These are phyloP conservation scores for Pseudocercospora fuligena DNA, from an alignment of 2,329 filamentous ascomycete species.

Conservation along the genomic window DNA sequence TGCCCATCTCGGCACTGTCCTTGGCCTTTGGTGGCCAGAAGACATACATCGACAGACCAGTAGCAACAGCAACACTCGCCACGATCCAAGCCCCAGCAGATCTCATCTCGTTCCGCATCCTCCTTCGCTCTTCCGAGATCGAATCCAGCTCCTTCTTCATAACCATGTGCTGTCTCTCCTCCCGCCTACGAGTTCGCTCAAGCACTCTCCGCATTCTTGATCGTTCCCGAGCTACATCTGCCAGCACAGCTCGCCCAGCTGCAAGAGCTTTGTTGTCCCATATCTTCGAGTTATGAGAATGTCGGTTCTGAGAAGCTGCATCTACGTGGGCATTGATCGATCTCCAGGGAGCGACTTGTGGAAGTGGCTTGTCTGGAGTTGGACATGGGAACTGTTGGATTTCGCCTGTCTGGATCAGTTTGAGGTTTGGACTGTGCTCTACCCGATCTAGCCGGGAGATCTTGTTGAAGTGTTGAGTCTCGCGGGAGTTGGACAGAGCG, in stretches of 20 bases:
- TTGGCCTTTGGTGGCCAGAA: constrained; percentile 32
- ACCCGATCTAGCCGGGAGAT: constrained; percentile 34
- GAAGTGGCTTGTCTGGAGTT: background rate
- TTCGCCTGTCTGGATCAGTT: constrained; percentile 40
- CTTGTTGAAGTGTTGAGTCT: constrained; percentile 42
- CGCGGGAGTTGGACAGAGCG: constrained; percentile 38
- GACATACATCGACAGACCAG: constrained; percentile 32
- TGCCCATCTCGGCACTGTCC: constrained; percentile 31
- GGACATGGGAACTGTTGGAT: constrained; percentile 31
- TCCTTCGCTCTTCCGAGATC: constrained; percentile 26
- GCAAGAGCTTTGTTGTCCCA: constrained; percentile 31
- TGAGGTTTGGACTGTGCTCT: constrained; percentile 39
- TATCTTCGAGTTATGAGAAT: constrained; percentile 1
- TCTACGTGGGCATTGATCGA: background rate
- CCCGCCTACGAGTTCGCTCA: constrained; percentile 20
- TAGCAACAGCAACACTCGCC: constrained; percentile 28
- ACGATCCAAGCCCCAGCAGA: constrained; percentile 30
- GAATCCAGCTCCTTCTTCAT: constrained; percentile 18
- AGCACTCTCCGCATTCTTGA: constrained; percentile 19
- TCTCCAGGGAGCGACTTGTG: background rate
- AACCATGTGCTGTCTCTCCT: constrained; percentile 5
- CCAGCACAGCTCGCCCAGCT: constrained; percentile 28
- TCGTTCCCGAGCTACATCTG: constrained; percentile 25
- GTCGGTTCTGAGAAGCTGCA: background rate
- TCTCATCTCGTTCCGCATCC: constrained; percentile 28